These are phyloP conservation scores for Acacia crassicarpa DNA, from an alignment of 306 rosid genomes.

Conservation along the genomic window DNA sequence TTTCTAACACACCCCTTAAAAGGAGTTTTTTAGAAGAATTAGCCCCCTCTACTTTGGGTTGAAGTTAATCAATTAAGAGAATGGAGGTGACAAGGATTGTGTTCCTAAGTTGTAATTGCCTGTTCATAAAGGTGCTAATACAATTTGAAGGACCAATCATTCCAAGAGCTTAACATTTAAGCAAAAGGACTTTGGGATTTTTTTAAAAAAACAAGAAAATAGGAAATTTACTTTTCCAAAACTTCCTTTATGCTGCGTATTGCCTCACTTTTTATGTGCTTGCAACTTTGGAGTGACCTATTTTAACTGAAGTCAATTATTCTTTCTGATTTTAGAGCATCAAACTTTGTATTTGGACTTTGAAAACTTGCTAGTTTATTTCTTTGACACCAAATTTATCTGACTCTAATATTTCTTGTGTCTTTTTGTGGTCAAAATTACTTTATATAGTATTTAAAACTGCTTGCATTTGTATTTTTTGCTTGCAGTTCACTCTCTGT, in stretches of 20 bases:
- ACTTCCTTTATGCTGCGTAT: background rate
- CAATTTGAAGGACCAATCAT: background rate
- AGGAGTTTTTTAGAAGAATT: too few relatives aligned
- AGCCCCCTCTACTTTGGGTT: too few relatives aligned
- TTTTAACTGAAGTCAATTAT: constrained; percentile 24
- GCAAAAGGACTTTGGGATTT: too few relatives aligned
- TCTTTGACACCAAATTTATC: constrained; percentile 14
- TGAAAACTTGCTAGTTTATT: background rate
- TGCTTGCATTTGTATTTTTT: constrained; percentile 13
- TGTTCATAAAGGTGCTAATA: background rate
- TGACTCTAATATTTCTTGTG: constrained; percentile 11
- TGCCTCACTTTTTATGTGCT: background rate
- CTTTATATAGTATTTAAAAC: constrained; percentile 9
- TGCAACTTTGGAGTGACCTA: constrained; percentile 14
- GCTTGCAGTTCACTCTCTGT: constrained; percentile 91
- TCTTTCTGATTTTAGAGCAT: constrained; percentile 15
- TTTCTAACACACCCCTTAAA: too few relatives aligned
- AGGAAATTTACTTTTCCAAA: too few relatives aligned
- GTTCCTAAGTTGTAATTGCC: too few relatives aligned
- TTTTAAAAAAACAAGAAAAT: too few relatives aligned
- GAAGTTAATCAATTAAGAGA: too few relatives aligned
- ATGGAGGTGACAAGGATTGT: too few relatives aligned
- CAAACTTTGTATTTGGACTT: constrained; percentile 20
- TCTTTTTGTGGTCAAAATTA: constrained; percentile 10
- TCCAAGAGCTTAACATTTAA: too few relatives aligned